Evolutionary conservation across 768 basidiomycete species (phyloP), one percentile per base, ranked within the genome.

Genomic region (Polyporus arcularius): DNA sequence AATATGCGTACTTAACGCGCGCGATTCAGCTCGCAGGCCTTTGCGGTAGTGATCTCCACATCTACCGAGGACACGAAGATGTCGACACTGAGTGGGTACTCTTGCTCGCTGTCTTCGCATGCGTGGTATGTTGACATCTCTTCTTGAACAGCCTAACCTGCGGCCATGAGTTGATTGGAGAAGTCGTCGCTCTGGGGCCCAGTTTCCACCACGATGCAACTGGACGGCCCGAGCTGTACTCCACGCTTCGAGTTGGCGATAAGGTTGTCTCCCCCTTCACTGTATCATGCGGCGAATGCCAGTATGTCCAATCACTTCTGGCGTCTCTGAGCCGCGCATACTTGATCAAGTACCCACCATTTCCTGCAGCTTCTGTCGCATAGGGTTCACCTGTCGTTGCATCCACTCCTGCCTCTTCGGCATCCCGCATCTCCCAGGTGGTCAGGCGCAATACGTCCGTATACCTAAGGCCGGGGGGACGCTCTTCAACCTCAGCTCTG

Each of bases 261-360:
- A 88, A 85, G 67, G 88, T 93, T 14, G 85, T 93, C 26, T 85
- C 89, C 1, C 89, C 92, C 3, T 93, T 92, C 73, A 90, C 90
- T 0, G 80, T 82, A n/a, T 89, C 84, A 51, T 94, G 92, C 64
- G 87, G 86, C n/a, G 90, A 92, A 69, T 94, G 92, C 81, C 83
- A 87, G 90, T 93, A 61, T 68, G 85, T 80, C n/a, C 7, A 54
- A 30, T 21, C 2, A 0, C 45, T n/a, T 41, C 35, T 28, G 14
- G 30, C 8, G 18, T 8, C 32, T 12, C 42, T 2, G 2, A 18
- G 38, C 1, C n/a, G 6, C 14, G 4, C 42, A 4, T 32, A 51
- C 39, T 31, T 4, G 43, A 31, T 14, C 21, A 26, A 26, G 21
- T 26, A 26, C 21, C 2, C 21, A 1, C 21, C 15, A 15, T 55